Percentiles rank a stretch among this genome's conserved stretches.
These are phyloP conservation scores for Candida xiaguanensis DNA, from an alignment of 805 yeast genomes.

Conservation along the genomic window DNA sequence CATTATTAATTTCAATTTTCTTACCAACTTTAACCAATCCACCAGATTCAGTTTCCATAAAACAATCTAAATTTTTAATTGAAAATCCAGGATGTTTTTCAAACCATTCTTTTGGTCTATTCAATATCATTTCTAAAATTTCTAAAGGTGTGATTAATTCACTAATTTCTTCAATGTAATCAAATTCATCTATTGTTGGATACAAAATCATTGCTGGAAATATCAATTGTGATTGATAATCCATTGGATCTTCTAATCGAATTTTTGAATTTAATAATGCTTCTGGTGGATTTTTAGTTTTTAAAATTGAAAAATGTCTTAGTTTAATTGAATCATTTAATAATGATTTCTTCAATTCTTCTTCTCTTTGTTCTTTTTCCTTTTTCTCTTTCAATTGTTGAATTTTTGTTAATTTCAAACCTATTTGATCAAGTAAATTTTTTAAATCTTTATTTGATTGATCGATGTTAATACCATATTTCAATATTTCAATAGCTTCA, in stretches of 20 bases:
- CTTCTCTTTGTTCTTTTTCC: slow-evolving; percentile 37
- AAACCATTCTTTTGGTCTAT: slow-evolving; percentile 70
- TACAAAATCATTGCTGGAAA: slow-evolving; percentile 78
- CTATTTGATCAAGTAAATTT: slow-evolving; percentile 40
- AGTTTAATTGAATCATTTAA: slow-evolving; percentile 58
- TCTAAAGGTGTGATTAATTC: slow-evolving; percentile 69
- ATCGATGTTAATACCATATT: slow-evolving; percentile 64
- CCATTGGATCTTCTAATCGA: slow-evolving; percentile 59
- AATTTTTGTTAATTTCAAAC: slow-evolving; percentile 30
- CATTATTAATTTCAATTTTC: slow-evolving; percentile 61
- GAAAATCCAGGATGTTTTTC: slow-evolving; percentile 58
- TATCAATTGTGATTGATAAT: slow-evolving; percentile 73
- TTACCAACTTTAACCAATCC: slow-evolving; percentile 85
- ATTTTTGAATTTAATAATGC: slow-evolving; percentile 49
- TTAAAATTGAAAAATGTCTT: slow-evolving; percentile 52
- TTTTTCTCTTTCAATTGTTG: slow-evolving; percentile 26
- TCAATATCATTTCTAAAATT: slow-evolving; percentile 51
- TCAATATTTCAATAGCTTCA: slow-evolving; percentile 66
- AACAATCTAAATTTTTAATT: slow-evolving; percentile 60
- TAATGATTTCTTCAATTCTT: slow-evolving; percentile 38
- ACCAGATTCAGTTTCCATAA: slow-evolving; percentile 77
- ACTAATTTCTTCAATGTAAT: slow-evolving; percentile 69
- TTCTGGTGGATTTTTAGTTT: slow-evolving; percentile 53
- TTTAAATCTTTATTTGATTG: slow-evolving; percentile 54
- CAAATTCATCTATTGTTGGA: slow-evolving; percentile 82